Base-by-base conservation (phyloP, 2,329 filamentous ascomycete species). In the Phialophora macrospora region DNA sequence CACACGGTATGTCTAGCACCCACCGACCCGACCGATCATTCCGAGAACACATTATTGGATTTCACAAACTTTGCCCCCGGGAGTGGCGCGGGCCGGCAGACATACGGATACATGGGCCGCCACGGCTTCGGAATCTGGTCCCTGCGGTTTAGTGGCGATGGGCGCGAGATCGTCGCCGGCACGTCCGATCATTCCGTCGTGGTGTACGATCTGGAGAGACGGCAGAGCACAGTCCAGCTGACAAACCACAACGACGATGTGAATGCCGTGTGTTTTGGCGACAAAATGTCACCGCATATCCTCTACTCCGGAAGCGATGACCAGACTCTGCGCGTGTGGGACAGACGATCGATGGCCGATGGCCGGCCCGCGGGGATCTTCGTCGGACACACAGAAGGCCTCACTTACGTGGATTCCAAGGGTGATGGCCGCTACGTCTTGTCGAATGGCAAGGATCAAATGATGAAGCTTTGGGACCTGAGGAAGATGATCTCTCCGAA, bases 271-370 rank as follows among this genome's bases (percentile, higher is more conserved):
- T 97, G 93, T 77, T 98, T 96, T 74, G 95, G 93, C 0, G 93
- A 98, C 77, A 88, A 88, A 67, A 85, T 86, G 32, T 96, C 92
- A 0, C 94, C 95, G 0, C 93, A 99, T 75, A 94, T 98, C 67
- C 83, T 99, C 2, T 98, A 97, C 79, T 97, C 93, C 0, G 95
- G 95, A 22, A 97, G 93, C 0, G 95, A 99, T 74, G 95, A 99
- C 75, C 89, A 91, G 1, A 96, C 92, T 0, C 86, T 98, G 73
- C 96, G 97, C 74, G 92, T 99, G 1, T 99, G 95, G 95, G 95
- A 99, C 75, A 87, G 94, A 55, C 86, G 95, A 57, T 86, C 83
- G 41, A 84, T 89, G 81, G 85, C 82, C 26, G 80, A 87, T 68
- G 84, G 85, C 34, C 82, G 87, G 55, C 85, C 86, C 74, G 87